Base-by-base conservation (phyloP, 345 rosid genomes). In the Melaleuca alternifolia region DNA sequence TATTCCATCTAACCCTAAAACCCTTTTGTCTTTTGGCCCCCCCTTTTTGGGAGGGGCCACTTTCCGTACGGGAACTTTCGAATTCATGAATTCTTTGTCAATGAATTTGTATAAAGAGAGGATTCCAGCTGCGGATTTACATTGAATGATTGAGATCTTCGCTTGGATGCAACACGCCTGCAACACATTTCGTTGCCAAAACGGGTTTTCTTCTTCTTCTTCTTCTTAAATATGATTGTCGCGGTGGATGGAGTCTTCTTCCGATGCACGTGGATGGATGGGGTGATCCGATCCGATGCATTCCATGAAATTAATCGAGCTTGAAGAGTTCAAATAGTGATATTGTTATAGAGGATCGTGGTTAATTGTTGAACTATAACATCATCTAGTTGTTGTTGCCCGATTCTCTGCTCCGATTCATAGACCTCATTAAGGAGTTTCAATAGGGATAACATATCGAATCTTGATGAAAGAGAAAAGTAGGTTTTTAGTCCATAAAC, bases 401-500 rank as follows among this genome's bases (percentile, higher is more conserved):
- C 8, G 8, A 20, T 54, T 21, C 57, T 20, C 26, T 5, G 4
- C 57, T 21, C 26, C 26, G 11, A 54, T 54, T 21, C 26, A 20
- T 7, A 21, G 3, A 54, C 57, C 26, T 21, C 57, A 2, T 21
- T 10, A 23, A 4, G 61, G n/a, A 56, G 28, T 23, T 23, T 6
- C 0, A 6, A 65, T 30, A 11, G 33, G 33, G 33, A 4, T 3
- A 33, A 65, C 2, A 65, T n/a, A 15, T 33, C 1, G 0, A 65
- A 33, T 18, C 33, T 16, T 5, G 23, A 30, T 65, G 77, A 65
- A 33, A 65, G 7, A 6, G 16, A 51, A 65, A 4, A 18, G 7
- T 37, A 4, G 0, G 33, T 33, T 15, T 65, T 4, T 0, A 5
- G 6, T 16, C 0, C 0, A 0, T 2, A 12, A 65, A 33, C 4